These are phyloP conservation scores for Naganishia onofrii DNA, from an alignment of 768 basidiomycete species.

Conservation along the genomic window DNA sequence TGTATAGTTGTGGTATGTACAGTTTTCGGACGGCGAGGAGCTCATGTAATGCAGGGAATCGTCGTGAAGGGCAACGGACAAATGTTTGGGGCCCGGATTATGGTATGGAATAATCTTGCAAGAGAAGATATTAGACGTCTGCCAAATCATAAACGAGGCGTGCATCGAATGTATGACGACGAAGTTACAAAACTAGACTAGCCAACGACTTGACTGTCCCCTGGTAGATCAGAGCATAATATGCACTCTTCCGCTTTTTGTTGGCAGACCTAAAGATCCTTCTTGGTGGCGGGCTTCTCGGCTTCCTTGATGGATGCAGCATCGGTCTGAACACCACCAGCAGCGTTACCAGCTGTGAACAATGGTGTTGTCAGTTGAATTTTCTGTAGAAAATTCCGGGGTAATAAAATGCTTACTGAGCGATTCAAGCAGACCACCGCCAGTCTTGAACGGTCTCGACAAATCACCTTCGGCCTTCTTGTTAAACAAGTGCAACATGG, in stretches of 20 bases:
- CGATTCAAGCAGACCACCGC: slow-evolving; percentile 58
- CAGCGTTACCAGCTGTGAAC: slow-evolving; percentile 44
- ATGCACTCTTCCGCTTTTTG: neutral
- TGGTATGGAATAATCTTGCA: neutral
- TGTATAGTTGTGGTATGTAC: too few species aligned
- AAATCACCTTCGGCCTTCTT: slow-evolving; percentile 78
- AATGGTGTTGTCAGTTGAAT: neutral
- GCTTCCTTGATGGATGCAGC: slow-evolving; percentile 81
- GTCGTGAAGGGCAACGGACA: neutral
- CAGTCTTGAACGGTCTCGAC: slow-evolving; percentile 80
- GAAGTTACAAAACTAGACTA: too few species aligned
- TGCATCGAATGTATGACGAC: too few species aligned
- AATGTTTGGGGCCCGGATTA: neutral
- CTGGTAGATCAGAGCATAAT: neutral
- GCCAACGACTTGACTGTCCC: neutral
- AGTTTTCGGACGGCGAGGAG: too few species aligned
- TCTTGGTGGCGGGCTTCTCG: slow-evolving; percentile 79
- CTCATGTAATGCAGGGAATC: too few species aligned
- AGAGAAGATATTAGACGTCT: neutral
- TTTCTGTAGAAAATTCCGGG: slow-evolving; percentile 39
- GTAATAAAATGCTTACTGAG: slow-evolving; percentile 55
- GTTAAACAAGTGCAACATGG: slow-evolving; percentile 73
- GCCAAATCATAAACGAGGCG: neutral
- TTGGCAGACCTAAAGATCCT: slow-evolving; percentile 56
- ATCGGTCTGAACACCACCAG: slow-evolving; percentile 75